phyloP scores from a whole-genome alignment of 257 asterid genomes.

The Nicotiana otophora region DNA sequence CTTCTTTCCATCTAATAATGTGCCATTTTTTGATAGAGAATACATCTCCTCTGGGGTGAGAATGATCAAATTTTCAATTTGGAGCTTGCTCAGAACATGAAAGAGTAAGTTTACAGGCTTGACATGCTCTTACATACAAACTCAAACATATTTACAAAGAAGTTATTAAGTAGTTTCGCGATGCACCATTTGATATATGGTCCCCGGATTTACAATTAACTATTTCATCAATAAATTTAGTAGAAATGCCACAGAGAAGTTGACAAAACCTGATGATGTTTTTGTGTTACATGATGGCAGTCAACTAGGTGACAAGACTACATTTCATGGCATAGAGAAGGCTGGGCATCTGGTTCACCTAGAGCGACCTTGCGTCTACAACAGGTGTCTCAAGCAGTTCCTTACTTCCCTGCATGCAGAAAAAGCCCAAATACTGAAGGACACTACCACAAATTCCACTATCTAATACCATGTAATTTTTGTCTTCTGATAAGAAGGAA shows the following conservation, averaged over 20 bases:
- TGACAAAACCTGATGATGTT: conserved; percentile 3
- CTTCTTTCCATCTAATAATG: too few relatives aligned
- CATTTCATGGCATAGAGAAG: conserved; percentile 47
- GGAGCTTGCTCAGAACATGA: conserved; percentile 69
- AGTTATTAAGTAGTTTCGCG: neutral
- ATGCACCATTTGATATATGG: neutral
- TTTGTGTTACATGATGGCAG: conserved; percentile 26
- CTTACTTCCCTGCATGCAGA: conserved; percentile 50
- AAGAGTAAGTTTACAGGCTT: conserved; percentile 49
- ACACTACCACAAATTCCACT: neutral
- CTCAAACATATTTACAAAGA: neutral
- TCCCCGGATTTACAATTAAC: neutral
- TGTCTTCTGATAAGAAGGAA: neutral
- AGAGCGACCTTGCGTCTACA: conserved; percentile 77
- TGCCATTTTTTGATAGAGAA: conserved; percentile 32
- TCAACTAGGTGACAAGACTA: conserved; percentile 59
- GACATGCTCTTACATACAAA: neutral
- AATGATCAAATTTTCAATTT: conserved; percentile 74
- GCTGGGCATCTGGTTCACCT: conserved; percentile 91
- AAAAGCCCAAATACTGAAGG: conserved; percentile 22
- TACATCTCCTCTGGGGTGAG: conserved; percentile 92
- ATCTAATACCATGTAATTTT: neutral
- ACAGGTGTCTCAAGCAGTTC: conserved; percentile 55
- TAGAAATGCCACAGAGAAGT: neutral
- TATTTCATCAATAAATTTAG: neutral